A percentile compares a stretch with the other conserved stretches of the same genome.
Evolutionary conservation across 768 basidiomycete genomes (phyloP).

Genomic region (Russula dissimulans): DNA sequence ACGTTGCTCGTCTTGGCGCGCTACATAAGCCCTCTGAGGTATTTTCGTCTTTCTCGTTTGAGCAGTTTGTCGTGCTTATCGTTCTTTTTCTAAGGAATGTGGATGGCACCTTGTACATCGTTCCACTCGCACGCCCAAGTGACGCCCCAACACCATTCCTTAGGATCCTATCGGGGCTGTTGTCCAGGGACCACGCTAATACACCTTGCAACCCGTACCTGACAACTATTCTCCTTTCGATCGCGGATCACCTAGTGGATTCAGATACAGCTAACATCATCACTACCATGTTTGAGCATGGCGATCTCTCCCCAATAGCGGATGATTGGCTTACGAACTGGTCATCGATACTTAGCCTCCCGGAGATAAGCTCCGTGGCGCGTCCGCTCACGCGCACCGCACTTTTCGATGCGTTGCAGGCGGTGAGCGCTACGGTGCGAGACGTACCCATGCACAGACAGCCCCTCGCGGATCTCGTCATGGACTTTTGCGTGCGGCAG

Average conservation of each 20-base stretch:
- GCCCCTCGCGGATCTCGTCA: conserved; percentile 43
- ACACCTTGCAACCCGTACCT: conserved; percentile 51
- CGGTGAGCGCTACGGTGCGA: conserved; percentile 54
- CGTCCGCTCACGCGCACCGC: conserved; percentile 47
- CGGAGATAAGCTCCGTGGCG: conserved; percentile 23
- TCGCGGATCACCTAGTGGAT: conserved; percentile 65
- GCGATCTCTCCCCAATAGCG: conserved; percentile 61
- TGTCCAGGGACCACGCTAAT: conserved; percentile 49
- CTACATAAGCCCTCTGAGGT: conserved; percentile 54
- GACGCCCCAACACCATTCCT: conserved; percentile 54
- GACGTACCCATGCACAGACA: conserved; percentile 61
- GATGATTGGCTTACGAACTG: conserved; percentile 66
- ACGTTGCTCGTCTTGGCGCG: conserved; percentile 49
- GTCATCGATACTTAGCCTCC: conserved; percentile 45
- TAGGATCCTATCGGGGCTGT: conserved; percentile 48
- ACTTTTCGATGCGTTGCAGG: conserved; percentile 47
- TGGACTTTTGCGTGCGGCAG: conserved; percentile 38
- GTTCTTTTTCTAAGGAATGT: conserved; percentile 29
- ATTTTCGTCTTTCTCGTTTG: conserved; percentile 23
- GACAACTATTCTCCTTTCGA: conserved; percentile 51
- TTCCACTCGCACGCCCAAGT: conserved; percentile 47
- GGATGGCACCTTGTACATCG: conserved; percentile 36
- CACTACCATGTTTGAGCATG: conserved; percentile 52
- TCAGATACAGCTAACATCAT: conserved; percentile 56
- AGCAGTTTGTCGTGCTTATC: not conserved